These are phyloP conservation scores for Glomus cerebriforme DNA, from an alignment of 192 early-diverging fungal genomes.

Conservation along the genomic window DNA sequence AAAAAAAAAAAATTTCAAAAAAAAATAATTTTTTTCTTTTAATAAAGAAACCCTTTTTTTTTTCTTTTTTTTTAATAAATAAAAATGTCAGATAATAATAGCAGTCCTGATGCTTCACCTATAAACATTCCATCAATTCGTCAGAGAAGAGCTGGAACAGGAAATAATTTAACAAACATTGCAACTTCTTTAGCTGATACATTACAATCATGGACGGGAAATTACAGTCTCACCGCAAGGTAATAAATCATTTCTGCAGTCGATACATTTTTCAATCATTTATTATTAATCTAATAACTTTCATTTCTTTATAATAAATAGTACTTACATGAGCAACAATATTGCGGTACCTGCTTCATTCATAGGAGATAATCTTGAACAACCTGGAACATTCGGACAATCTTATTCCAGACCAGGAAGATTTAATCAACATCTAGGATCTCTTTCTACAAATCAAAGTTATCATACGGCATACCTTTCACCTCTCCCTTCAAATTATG, in stretches of 20 bases:
- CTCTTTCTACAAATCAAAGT: neutral
- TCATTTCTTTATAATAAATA: neutral
- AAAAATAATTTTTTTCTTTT: too few species aligned
- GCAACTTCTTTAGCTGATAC: conserved; percentile 2
- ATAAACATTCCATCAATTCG: conserved; percentile 27
- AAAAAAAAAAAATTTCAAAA: neutral
- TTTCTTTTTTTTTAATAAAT: neutral
- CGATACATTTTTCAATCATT: neutral
- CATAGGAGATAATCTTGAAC: conserved; percentile 5
- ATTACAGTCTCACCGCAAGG: conserved; percentile 5
- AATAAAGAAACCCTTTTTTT: neutral
- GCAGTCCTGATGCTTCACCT: neutral
- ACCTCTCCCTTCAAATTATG: neutral
- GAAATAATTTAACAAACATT: neutral
- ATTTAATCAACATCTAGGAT: neutral
- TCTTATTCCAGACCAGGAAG: neutral
- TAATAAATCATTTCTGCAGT: neutral
- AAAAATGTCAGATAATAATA: neutral
- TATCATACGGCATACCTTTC: neutral
- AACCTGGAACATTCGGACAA: neutral
- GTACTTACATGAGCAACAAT: conserved; percentile 28
- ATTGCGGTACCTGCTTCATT: conserved; percentile 27
- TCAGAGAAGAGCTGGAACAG: neutral
- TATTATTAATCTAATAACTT: neutral
- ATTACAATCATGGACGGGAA: conserved; percentile 25